Evolutionary conservation across 78 protist genomes (phyloP).

Genomic region (Fonticula alba): DNA sequence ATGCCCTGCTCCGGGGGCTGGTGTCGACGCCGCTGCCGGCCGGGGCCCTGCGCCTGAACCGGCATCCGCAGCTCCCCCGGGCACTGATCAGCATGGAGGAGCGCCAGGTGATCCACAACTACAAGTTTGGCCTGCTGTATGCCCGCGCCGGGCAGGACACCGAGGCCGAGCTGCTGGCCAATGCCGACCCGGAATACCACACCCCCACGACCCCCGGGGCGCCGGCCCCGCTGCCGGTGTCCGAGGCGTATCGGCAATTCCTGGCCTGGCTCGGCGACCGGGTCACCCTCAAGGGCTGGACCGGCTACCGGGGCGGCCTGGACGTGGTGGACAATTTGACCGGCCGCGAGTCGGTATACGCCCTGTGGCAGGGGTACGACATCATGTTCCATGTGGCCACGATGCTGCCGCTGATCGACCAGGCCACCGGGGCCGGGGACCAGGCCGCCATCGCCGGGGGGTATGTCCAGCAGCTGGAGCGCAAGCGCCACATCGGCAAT

Average conservation of each 20-base stretch:
- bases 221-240: too few species aligned
- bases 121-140: neutral
- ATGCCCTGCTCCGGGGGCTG: too few species aligned
- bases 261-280: neutral
- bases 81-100: too few species aligned
- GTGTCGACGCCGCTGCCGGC: too few species aligned
- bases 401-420: too few species aligned
- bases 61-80: too few species aligned
- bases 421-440: too few species aligned
- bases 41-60: too few species aligned
- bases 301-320: neutral
- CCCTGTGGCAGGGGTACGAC: neutral
- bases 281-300: neutral
- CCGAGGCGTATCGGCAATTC: neutral
- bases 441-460: too few species aligned
- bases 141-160: neutral
- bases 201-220: too few species aligned
- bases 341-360: neutral
- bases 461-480: slow-evolving; percentile 41
- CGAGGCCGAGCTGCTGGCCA: neutral
- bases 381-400: neutral
- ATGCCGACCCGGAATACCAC: too few species aligned
- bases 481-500: slow-evolving; percentile 58
- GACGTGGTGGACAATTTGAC: neutral
- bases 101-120: neutral